These are phyloP conservation scores for Phytophthora ohioensis DNA, from an alignment of 352 stramenopile species.

Conservation along the genomic window DNA sequence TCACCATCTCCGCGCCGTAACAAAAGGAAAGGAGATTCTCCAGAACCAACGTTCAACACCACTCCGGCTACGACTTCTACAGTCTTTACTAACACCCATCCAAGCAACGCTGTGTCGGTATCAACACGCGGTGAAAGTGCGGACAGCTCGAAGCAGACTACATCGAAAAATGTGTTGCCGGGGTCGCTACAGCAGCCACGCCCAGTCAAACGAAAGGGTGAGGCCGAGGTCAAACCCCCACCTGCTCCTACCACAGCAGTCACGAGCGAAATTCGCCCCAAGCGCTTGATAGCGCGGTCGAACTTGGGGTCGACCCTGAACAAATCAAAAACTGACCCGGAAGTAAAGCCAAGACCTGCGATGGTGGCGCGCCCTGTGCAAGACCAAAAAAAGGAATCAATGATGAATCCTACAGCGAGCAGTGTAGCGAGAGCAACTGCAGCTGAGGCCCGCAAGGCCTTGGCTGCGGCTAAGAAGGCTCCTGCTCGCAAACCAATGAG, in stretches of 20 bases:
- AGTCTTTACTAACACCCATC: not conserved
- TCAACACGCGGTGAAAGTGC: constrained; percentile 1
- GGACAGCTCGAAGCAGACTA: constrained; percentile 2
- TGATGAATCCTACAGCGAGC: constrained; percentile 44
- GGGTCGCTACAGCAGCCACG: constrained; percentile 13
- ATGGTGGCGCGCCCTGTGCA: constrained; percentile 15
- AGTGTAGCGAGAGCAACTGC: constrained; percentile 32
- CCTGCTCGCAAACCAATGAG: constrained; percentile 21
- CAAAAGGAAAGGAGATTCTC: constrained; percentile 32
- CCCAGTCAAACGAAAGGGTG: constrained; percentile 29
- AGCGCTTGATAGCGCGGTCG: constrained; percentile 20
- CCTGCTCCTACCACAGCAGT: constrained; percentile 7
- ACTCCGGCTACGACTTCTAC: constrained; percentile 1
- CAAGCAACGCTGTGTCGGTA: not conserved
- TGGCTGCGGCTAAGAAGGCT: constrained; percentile 24
- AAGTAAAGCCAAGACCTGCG: constrained; percentile 11
- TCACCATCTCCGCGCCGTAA: constrained; percentile 13
- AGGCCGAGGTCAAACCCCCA: constrained; percentile 22
- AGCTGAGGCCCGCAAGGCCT: constrained; percentile 33
- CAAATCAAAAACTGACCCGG: constrained; percentile 11
- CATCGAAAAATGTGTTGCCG: constrained; percentile 1
- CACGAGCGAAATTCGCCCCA: constrained; percentile 19
- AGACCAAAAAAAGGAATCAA: constrained; percentile 33
- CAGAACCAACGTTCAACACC: constrained; percentile 13
- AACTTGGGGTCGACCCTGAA: constrained; percentile 13